Conservation (phyloP, 2,329 filamentous ascomycete genomes). For the Penicillium sp. region DNA sequence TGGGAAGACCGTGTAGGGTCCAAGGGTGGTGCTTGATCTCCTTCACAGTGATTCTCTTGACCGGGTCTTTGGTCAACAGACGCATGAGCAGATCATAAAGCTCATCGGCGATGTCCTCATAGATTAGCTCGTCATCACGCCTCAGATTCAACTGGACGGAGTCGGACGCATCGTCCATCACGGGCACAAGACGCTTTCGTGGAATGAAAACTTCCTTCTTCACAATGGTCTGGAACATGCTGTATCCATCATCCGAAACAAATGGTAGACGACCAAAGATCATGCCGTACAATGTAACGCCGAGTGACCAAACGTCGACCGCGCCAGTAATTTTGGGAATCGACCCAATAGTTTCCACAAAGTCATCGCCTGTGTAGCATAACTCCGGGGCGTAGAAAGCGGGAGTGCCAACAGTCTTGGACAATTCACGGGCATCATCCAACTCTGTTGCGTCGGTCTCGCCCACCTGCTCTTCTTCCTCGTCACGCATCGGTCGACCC, state of each 20-base stretch:
- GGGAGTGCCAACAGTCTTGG: slow-evolving; percentile 95
- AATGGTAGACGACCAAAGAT: slow-evolving; percentile 94
- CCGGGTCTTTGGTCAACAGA: slow-evolving; percentile 85
- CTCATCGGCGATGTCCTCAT: slow-evolving; percentile 80
- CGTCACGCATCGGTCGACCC: slow-evolving; percentile 79
- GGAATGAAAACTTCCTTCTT: slow-evolving; percentile 92
- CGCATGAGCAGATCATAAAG: slow-evolving; percentile 74
- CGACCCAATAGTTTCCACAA: slow-evolving; percentile 53
- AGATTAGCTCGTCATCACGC: slow-evolving; percentile 73
- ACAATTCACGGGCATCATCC: slow-evolving; percentile 91
- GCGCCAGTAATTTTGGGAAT: slow-evolving; percentile 78
- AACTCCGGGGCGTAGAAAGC: slow-evolving; percentile 97
- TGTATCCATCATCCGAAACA: slow-evolving; percentile 84
- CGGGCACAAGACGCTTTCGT: slow-evolving; percentile 73
- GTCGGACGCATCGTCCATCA: slow-evolving; percentile 49
- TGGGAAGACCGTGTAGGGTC: slow-evolving; percentile 75
- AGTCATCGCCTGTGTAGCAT: slow-evolving; percentile 78
- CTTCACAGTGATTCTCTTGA: slow-evolving; percentile 80
- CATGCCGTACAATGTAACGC: slow-evolving; percentile 93
- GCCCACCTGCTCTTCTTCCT: slow-evolving; percentile 72
- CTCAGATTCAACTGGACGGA: slow-evolving; percentile 54
- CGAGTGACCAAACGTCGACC: slow-evolving; percentile 96
- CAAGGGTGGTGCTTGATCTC: slow-evolving; percentile 94
- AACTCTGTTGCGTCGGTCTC: slow-evolving; percentile 83
- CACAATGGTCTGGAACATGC: slow-evolving; percentile 87